Conservation (phyloP, 2,329 filamentous ascomycete genomes). For the Lojkania enalia region DNA sequence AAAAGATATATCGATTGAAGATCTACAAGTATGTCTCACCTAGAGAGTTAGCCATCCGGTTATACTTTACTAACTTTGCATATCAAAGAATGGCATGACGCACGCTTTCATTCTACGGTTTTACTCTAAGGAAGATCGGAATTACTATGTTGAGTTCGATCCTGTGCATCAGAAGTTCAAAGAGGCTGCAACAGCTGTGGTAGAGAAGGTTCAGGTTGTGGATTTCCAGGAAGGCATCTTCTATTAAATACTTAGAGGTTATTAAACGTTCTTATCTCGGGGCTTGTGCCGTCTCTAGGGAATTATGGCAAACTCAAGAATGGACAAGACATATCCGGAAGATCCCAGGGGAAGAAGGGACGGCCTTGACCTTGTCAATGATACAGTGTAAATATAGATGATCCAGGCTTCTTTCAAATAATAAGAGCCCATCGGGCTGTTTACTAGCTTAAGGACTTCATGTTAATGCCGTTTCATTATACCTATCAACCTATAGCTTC, state of each 20-base stretch:
- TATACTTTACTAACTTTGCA: neutral
- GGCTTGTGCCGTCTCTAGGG: no score
- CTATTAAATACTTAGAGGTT: neutral
- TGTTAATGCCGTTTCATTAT: no score
- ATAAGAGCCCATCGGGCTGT: no score
- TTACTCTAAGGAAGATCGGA: constrained; percentile 44
- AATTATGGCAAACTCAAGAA: no score
- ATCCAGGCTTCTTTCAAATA: no score
- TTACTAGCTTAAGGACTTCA: no score
- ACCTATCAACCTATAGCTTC: no score
- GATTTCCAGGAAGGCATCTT: constrained; percentile 45
- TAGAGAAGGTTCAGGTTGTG: constrained; percentile 48
- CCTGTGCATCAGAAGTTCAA: constrained; percentile 47
- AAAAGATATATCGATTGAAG: constrained; percentile 39
- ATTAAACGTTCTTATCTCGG: no score
- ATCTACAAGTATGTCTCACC: constrained; percentile 31
- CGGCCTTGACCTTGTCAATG: no score
- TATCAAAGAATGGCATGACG: constrained; percentile 44
- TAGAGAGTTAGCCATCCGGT: constrained; percentile 1
- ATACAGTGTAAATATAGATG: no score
- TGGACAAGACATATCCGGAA: no score
- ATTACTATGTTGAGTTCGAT: constrained; percentile 50
- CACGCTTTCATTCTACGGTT: constrained; percentile 52
- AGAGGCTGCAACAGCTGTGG: constrained; percentile 29
- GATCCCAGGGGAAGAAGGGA: no score